Evolutionary conservation across 73 alveolate genomes (phyloP).

Genomic region (Blepharisma japonicum): DNA sequence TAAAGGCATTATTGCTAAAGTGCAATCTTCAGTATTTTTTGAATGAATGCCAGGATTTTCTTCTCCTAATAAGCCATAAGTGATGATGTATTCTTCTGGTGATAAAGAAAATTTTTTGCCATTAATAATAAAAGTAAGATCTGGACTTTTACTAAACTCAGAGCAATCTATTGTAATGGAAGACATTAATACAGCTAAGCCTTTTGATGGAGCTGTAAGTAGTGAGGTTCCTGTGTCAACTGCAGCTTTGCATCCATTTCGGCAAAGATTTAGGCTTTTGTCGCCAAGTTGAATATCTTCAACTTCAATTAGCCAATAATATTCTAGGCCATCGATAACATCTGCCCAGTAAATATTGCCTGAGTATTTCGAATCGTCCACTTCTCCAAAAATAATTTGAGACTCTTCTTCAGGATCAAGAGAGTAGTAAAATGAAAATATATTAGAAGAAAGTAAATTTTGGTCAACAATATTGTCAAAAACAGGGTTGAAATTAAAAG

Average conservation of each 20-base stretch:
- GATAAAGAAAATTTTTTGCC: conserved; percentile 44
- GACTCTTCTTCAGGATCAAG: conserved; percentile 47
- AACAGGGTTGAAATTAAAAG: conserved; percentile 43
- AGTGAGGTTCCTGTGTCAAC: conserved; percentile 83
- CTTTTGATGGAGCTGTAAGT: conserved; percentile 67
- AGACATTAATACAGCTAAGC: conserved; percentile 42
- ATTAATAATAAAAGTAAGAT: conserved; percentile 46
- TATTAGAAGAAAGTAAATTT: conserved; percentile 49
- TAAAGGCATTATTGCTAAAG: conserved; percentile 45
- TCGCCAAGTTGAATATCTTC: conserved; percentile 63
- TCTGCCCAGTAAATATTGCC: conserved; percentile 61
- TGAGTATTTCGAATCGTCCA: conserved; percentile 42
- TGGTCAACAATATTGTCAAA: conserved; percentile 57
- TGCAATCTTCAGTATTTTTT: conserved; percentile 41
- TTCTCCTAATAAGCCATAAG: conserved; percentile 34
- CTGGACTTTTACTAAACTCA: conserved; percentile 43
- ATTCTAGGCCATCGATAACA: conserved; percentile 56
- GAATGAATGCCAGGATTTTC: conserved; percentile 29
- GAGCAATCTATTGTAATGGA: conserved; percentile 30
- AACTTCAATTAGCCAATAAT: conserved; percentile 72
- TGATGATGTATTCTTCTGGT: conserved; percentile 54
- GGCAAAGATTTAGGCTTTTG: conserved; percentile 46
- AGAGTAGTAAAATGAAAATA: conserved; percentile 65
- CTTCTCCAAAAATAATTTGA: conserved; percentile 67
- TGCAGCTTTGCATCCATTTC: conserved; percentile 52